Conservation (phyloP, 2,329 filamentous ascomycete species). For the Fusarium sp. region DNA sequence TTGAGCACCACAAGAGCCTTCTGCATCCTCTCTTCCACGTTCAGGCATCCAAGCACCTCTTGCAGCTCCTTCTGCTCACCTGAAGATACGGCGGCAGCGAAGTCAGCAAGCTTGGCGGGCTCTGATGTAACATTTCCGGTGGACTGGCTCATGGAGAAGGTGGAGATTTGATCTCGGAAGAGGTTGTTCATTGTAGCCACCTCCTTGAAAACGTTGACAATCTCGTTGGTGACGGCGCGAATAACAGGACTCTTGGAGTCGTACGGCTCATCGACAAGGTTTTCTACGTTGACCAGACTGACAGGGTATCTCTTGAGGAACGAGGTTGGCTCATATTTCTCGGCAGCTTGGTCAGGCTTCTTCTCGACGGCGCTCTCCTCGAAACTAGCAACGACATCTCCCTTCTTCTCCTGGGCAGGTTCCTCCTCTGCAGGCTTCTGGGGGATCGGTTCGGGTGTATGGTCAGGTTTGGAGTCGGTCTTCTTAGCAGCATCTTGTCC, state of each 20-base stretch:
- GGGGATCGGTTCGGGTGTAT: conserved; percentile 67
- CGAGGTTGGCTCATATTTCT: conserved; percentile 84
- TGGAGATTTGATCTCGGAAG: conserved; percentile 96
- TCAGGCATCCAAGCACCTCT: conserved; percentile 86
- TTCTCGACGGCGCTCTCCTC: conserved; percentile 79
- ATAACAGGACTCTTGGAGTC: conserved; percentile 91
- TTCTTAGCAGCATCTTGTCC: conserved; percentile 60
- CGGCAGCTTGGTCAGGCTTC: conserved; percentile 59
- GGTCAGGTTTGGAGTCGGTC: conserved; percentile 58
- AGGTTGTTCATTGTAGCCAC: conserved; percentile 92
- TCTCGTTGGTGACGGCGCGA: conserved; percentile 93
- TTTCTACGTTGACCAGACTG: conserved; percentile 94
- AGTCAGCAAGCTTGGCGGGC: conserved; percentile 93
- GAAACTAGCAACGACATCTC: conserved; percentile 96
- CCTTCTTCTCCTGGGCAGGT: conserved; percentile 72
- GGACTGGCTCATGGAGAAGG: conserved; percentile 94
- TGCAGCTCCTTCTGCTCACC: conserved; percentile 93
- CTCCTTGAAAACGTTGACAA: conserved; percentile 98
- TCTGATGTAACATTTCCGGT: conserved; percentile 95
- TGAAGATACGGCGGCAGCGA: conserved; percentile 94
- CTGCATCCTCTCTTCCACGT: conserved; percentile 90
- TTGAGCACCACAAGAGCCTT: conserved; percentile 93
- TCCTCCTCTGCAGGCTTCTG: conserved; percentile 64
- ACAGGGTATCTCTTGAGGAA: conserved; percentile 93
- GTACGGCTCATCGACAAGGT: conserved; percentile 85